Conservation (phyloP, 805 yeast species). For the Wickerhamomyces rabaulensis region DNA sequence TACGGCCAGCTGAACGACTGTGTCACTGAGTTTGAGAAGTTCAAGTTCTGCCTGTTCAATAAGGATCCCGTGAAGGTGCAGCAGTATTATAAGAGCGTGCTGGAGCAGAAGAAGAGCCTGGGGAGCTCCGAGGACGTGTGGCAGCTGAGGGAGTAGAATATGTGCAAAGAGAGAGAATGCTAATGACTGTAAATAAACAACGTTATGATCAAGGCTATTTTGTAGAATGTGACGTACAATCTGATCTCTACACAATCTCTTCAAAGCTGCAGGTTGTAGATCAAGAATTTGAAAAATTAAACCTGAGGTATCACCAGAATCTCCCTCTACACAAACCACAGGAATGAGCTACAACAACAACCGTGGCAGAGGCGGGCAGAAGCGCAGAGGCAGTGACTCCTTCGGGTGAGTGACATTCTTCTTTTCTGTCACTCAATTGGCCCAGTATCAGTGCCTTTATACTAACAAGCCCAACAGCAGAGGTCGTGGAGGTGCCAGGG, state of each 20-base stretch:
- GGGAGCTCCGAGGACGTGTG: slow-evolving; percentile 88
- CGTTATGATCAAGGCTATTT: too few relatives aligned
- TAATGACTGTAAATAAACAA: background rate
- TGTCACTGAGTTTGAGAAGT: slow-evolving; percentile 60
- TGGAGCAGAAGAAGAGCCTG: slow-evolving; percentile 52
- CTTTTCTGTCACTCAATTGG: background rate
- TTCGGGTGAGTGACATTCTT: background rate
- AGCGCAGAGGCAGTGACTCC: background rate
- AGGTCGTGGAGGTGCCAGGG: background rate
- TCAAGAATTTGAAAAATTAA: too few relatives aligned
- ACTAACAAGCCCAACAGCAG: background rate
- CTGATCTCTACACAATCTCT: too few relatives aligned
- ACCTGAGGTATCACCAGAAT: too few relatives aligned
- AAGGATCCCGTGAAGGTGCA: slow-evolving; percentile 59
- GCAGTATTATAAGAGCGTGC: slow-evolving; percentile 60
- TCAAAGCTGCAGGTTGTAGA: too few relatives aligned
- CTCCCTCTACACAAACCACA: too few relatives aligned
- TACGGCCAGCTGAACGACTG: slow-evolving; percentile 77
- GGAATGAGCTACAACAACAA: background rate
- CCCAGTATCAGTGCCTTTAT: too few relatives aligned
- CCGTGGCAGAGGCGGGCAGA: background rate
- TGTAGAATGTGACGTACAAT: too few relatives aligned
- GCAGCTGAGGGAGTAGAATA: slow-evolving; percentile 33
- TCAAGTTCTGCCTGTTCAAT: slow-evolving; percentile 74
- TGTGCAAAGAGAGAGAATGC: too few relatives aligned